phyloP scores from a whole-genome alignment of 768 basidiomycete genomes.

The Leucocoprinus leucothites region DNA sequence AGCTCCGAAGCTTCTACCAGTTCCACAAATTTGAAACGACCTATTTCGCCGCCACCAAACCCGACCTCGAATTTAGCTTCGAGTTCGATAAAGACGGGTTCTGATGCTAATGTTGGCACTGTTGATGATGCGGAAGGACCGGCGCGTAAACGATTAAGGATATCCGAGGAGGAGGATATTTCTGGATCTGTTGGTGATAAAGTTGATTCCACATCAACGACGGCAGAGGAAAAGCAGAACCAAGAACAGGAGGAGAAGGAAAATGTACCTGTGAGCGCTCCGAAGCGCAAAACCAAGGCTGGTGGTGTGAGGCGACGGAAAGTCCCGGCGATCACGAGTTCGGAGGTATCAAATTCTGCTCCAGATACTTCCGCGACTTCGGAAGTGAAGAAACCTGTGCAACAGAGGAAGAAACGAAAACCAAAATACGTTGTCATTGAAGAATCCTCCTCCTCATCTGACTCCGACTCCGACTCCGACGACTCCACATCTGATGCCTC shows the following conservation, averaged over 20 bases:
- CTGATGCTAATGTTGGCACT: not conserved
- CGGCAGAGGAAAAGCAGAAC: too few species aligned
- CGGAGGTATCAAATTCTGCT: not conserved
- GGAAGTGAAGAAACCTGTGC: not conserved
- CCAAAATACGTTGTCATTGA: not conserved
- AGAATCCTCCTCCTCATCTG: not conserved
- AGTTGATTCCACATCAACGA: too few species aligned
- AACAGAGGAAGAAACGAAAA: not conserved
- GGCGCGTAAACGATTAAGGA: conserved; percentile 6
- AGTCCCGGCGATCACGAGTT: not conserved
- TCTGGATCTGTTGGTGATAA: too few species aligned
- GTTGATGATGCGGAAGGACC: not conserved
- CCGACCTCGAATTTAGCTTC: too few species aligned
- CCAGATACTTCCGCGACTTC: too few species aligned
- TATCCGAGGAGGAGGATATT: not conserved
- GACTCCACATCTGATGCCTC: conserved; percentile 3
- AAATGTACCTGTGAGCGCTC: not conserved
- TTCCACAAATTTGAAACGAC: too few species aligned
- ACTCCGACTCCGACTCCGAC: not conserved
- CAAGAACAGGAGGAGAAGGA: too few species aligned
- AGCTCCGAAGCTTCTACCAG: too few species aligned
- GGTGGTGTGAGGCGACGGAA: not conserved
- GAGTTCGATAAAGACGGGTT: too few species aligned
- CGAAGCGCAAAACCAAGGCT: not conserved
- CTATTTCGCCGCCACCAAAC: too few species aligned